Evolutionary conservation across 2,329 filamentous ascomycete species (phyloP).

Genomic region (Penicillium sp.): DNA sequence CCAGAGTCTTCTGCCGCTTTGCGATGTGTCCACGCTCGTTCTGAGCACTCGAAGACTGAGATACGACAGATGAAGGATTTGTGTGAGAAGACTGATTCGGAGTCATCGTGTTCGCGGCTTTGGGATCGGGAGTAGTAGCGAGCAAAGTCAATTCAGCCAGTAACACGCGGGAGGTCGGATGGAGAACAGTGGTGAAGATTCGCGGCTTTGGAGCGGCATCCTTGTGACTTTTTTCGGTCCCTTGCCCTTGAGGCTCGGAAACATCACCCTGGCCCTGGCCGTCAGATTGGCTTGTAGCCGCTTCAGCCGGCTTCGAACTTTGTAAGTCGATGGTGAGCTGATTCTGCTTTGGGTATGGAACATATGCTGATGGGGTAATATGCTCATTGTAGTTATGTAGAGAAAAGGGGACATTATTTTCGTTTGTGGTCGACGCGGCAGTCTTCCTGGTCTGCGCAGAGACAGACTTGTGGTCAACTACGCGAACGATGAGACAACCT

Average conservation of each 20-base stretch:
- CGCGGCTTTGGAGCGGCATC: conserved; percentile 48
- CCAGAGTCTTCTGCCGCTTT: conserved; percentile 69
- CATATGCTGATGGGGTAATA: conserved; percentile 81
- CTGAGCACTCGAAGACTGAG: conserved; percentile 65
- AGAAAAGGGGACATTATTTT: conserved; percentile 66
- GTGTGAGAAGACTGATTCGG: conserved; percentile 39
- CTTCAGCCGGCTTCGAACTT: conserved; percentile 23
- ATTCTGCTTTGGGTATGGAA: conserved; percentile 59
- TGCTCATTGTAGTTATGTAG: conserved; percentile 90
- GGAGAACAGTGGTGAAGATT: conserved; percentile 73
- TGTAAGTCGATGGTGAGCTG: conserved; percentile 30
- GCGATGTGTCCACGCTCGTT: conserved; percentile 50
- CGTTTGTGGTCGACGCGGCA: conserved; percentile 52
- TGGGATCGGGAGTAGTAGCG: conserved; percentile 62
- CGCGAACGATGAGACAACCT: conserved; percentile 83
- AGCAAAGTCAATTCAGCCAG: conserved; percentile 72
- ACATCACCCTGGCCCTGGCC: conserved; percentile 19
- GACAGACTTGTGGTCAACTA: conserved; percentile 77
- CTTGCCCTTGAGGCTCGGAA: conserved; percentile 43
- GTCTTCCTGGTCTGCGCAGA: conserved; percentile 55
- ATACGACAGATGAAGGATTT: conserved; percentile 38
- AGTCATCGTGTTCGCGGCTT: conserved; percentile 45
- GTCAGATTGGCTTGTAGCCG: conserved; percentile 1
- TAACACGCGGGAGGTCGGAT: conserved; percentile 71
- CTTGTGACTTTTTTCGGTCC: conserved; percentile 43